These are phyloP conservation scores for Carex kokanica DNA, from an alignment of 176 grass and related monocot species.

Conservation along the genomic window DNA sequence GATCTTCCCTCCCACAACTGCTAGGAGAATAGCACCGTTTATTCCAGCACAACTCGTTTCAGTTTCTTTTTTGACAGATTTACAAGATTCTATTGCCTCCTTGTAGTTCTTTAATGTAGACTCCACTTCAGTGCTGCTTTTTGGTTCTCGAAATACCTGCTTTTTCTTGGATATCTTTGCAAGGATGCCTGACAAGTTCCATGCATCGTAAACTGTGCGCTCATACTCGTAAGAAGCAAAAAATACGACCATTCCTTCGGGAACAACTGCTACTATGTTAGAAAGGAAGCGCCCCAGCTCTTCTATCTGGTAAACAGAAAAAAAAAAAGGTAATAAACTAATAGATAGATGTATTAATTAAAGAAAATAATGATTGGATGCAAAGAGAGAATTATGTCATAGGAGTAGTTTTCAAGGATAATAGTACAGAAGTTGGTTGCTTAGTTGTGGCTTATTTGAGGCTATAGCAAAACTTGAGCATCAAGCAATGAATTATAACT, in stretches of 20 bases:
- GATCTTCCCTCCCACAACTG: constrained; percentile 90
- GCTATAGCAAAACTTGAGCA: neutral
- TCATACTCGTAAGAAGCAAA: constrained; percentile 87
- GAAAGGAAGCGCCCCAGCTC: constrained; percentile 80
- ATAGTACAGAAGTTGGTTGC: neutral
- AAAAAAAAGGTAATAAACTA: constrained; percentile 26
- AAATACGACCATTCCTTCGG: constrained; percentile 83
- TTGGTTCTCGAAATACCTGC: constrained; percentile 75
- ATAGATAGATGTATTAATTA: constrained; percentile 8
- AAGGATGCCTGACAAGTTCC: constrained; percentile 59
- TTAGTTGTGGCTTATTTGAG: neutral
- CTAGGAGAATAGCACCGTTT: constrained; percentile 77
- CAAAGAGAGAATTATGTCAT: neutral
- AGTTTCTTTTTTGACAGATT: neutral
- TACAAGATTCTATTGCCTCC: constrained; percentile 47
- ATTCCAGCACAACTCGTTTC: constrained; percentile 28
- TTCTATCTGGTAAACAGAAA: constrained; percentile 53
- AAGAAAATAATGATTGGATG: neutral
- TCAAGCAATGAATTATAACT: neutral
- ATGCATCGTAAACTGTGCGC: constrained; percentile 74
- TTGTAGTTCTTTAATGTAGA: constrained; percentile 74
- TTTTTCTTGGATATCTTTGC: constrained; percentile 84
- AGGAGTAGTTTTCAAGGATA: neutral
- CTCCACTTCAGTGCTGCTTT: constrained; percentile 66
- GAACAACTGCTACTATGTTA: constrained; percentile 71